These are phyloP conservation scores for Primulina huaijiensis DNA, from an alignment of 257 asterid species.

Conservation along the genomic window DNA sequence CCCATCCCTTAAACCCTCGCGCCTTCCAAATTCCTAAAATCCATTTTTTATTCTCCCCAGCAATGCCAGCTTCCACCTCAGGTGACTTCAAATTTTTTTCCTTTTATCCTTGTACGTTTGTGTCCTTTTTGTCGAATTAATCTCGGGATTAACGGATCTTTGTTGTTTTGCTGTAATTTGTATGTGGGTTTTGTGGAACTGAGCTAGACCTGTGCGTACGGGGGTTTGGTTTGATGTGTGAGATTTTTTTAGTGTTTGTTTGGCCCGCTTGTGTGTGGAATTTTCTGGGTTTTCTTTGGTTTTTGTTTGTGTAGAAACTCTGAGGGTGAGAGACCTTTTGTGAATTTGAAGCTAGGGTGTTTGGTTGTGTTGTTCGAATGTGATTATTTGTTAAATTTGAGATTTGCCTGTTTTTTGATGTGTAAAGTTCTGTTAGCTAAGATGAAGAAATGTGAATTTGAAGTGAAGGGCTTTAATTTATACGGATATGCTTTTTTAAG, in stretches of 20 bases:
- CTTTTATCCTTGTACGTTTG: not conserved
- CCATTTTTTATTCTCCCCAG: slow-evolving; percentile 35
- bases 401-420: not conserved
- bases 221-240: not conserved
- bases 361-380: not conserved
- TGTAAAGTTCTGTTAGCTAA: not conserved
- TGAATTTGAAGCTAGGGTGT: not conserved
- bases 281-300: not conserved
- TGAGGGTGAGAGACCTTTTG: not conserved
- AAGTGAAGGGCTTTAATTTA: not conserved
- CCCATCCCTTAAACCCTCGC: slow-evolving; percentile 40
- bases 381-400: not conserved
- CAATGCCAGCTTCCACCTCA: slow-evolving; percentile 97
- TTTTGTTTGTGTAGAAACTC: not conserved
- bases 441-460: not conserved
- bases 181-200: slow-evolving; percentile 22
- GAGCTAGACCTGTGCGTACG: slow-evolving; percentile 11
- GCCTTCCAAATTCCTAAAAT: slow-evolving; percentile 37
- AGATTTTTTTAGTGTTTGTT: not conserved
- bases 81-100: slow-evolving; percentile 39
- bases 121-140: not conserved
- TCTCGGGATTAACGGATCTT: slow-evolving; percentile 22
- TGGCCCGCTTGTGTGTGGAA: not conserved
- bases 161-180: slow-evolving; percentile 12
- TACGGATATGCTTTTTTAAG: not conserved